Evolutionary conservation across 2,329 filamentous ascomycete genomes (phyloP).

Genomic region (Fusarium pseudograminearum): DNA sequence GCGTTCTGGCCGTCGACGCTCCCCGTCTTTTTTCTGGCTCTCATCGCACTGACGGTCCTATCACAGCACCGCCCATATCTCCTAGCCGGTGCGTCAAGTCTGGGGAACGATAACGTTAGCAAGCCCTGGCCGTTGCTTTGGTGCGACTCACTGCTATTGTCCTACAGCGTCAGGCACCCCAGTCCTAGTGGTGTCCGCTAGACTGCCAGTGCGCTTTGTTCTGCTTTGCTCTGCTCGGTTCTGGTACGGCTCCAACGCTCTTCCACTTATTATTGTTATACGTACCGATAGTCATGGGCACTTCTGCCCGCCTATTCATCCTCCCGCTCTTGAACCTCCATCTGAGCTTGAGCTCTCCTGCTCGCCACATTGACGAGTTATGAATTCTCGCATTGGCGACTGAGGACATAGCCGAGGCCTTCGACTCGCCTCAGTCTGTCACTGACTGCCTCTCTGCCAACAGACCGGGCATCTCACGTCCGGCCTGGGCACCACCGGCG

Average conservation of each 20-base stretch:
- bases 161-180: slow-evolving; percentile 36
- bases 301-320: slow-evolving; percentile 50
- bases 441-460: slow-evolving; percentile 52
- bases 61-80: slow-evolving; percentile 47
- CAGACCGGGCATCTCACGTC: slow-evolving; percentile 51
- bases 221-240: slow-evolving; percentile 37
- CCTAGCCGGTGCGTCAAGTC: slow-evolving; percentile 47
- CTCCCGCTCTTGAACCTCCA: slow-evolving; percentile 50
- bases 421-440: slow-evolving; percentile 56
- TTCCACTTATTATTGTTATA: slow-evolving; percentile 46
- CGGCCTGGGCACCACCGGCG: slow-evolving; percentile 50
- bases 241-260: slow-evolving; percentile 15
- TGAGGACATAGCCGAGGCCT: slow-evolving; percentile 54
- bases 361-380: slow-evolving; percentile 53
- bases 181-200: slow-evolving; percentile 31
- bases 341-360: slow-evolving; percentile 50
- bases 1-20: slow-evolving; percentile 44
- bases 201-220: slow-evolving; percentile 25
- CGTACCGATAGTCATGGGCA: slow-evolving; percentile 54
- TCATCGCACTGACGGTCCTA: slow-evolving; percentile 46
- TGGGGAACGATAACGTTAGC: slow-evolving; percentile 53
- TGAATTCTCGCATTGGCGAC: slow-evolving; percentile 53
- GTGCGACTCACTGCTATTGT: slow-evolving; percentile 33
- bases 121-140: slow-evolving; percentile 45
- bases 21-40: slow-evolving; percentile 39